Base-by-base conservation (phyloP, 306 rosid genomes). In the Dryas drummondii region DNA sequence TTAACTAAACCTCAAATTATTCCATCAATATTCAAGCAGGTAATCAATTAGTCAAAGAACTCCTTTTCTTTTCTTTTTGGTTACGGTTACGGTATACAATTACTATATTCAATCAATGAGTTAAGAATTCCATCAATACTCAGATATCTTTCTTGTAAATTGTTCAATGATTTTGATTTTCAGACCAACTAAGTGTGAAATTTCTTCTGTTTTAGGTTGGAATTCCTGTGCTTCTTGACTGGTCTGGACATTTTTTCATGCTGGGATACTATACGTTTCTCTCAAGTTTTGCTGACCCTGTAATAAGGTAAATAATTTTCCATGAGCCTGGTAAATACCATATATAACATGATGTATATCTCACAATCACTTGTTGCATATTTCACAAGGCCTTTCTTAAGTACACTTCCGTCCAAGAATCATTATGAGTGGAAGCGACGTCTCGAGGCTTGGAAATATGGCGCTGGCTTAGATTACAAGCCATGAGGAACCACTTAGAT, bases 391-490 rank as follows among this genome's bases (percentile, higher is more conserved):
- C 79, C 88, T 26, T 80, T 84, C 57, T 76, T 94, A 47, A 74
- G 79, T 59, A 22, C 83, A 72, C 46, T 91, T 70, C 88, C 97
- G 14, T 76, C 97, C 27, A 64, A 91, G 82, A 68, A 22, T 82
- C 87, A 82, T 47, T 94, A 87, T 71, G 83, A 76, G 81, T 91
- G 91, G 97, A 90, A 81, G 70, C 79, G 92, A 78, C 87, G 80
- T 61, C 96, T 94, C 0, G 97, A 94, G 82, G 88, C 98, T 68
- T 94, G 98, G 97, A 94, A 90, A 82, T 90, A 91, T 76, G 98
- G 98, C 73, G 89, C 98, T 78, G 97, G 98, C 74, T 88, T 94
- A 78, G 98, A 91, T 82, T 90, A 87, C 83, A 86, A 91, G 87
- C 87, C 82, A 59, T 91, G 85, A 85, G 44, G 51, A 49, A 63